Conservation (phyloP, 768 basidiomycete genomes). For the Boletus edulis region DNA sequence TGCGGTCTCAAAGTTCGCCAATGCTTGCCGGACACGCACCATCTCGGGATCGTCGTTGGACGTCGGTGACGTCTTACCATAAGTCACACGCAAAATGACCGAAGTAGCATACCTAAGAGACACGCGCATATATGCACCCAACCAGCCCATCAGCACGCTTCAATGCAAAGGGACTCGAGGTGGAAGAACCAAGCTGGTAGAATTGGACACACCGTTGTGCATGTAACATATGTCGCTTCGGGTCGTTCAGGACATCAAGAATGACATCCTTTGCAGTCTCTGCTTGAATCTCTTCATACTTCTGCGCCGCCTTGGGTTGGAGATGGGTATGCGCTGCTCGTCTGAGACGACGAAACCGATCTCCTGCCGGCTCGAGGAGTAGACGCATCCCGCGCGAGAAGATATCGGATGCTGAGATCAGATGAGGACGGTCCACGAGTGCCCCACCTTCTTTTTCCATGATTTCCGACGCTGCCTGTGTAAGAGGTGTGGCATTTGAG, state of each 20-base stretch:
- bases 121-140: neutral
- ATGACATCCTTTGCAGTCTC: slow-evolving; percentile 21
- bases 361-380: slow-evolving; percentile 46
- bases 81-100: slow-evolving; percentile 23
- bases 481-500: slow-evolving; percentile 37
- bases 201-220: slow-evolving; percentile 5
- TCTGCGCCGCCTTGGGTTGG: slow-evolving; percentile 44
- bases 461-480: slow-evolving; percentile 54
- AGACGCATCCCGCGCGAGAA: slow-evolving; percentile 55
- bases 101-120: slow-evolving; percentile 19
- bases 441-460: slow-evolving; percentile 58
- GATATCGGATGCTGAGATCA: slow-evolving; percentile 52
- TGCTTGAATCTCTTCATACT: slow-evolving; percentile 46
- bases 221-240: slow-evolving; percentile 9
- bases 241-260: slow-evolving; percentile 20
- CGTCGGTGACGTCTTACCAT: slow-evolving; percentile 27
- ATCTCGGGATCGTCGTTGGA: slow-evolving; percentile 12
- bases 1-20: slow-evolving; percentile 26
- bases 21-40: slow-evolving; percentile 16
- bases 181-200: too few relatives aligned
- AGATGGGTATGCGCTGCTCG: slow-evolving; percentile 55
- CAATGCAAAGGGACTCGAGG: neutral
- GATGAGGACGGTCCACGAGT: slow-evolving; percentile 47
- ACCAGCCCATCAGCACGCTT: neutral
- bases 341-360: slow-evolving; percentile 52